Conservation (phyloP, 2,329 filamentous ascomycete genomes). For the Aspergillus brasiliensis region DNA sequence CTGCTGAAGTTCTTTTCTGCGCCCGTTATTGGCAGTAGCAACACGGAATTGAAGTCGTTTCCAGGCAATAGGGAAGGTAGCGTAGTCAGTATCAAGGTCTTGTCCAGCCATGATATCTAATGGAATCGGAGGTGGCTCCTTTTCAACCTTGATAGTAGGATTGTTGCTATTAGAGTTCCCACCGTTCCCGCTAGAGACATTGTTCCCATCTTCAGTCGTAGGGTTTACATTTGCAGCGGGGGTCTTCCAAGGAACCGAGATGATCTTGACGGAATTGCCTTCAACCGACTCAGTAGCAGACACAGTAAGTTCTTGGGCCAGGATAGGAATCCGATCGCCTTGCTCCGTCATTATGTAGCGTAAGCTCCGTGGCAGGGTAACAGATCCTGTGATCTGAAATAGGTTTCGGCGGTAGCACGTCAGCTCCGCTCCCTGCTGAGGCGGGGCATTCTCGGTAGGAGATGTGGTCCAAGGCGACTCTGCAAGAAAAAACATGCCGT, state of each 20-base stretch:
- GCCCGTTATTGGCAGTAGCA: constrained; percentile 93
- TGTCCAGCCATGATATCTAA: constrained; percentile 67
- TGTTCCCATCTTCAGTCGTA: constrained; percentile 36
- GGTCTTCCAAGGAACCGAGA: constrained; percentile 97
- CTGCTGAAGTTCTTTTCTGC: constrained; percentile 91
- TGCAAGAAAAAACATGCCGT: constrained; percentile 70
- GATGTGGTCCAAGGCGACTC: constrained; percentile 65
- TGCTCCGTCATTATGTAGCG: constrained; percentile 81
- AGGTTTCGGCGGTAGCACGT: constrained; percentile 95
- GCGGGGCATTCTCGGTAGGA: constrained; percentile 55
- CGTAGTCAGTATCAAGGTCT: constrained; percentile 77
- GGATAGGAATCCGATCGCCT: constrained; percentile 80
- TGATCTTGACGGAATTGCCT: constrained; percentile 86
- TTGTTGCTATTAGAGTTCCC: constrained; percentile 11
- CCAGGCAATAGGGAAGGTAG: constrained; percentile 92
- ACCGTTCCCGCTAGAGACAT: constrained; percentile 28
- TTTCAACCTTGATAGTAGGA: constrained; percentile 65
- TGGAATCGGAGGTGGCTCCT: constrained; percentile 82
- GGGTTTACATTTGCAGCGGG: constrained; percentile 70
- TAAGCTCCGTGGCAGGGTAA: constrained; percentile 76
- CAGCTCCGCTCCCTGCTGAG: constrained; percentile 65
- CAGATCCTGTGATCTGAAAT: constrained; percentile 90
- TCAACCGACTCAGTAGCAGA: constrained; percentile 95
- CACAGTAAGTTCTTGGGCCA: constrained; percentile 80
- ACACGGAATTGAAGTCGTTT: constrained; percentile 91